Evolutionary conservation across 225 moss, liverwort and hornwort genomes (phyloP).

Genomic region (Bryoerythrophyllum caledonicum): DNA sequence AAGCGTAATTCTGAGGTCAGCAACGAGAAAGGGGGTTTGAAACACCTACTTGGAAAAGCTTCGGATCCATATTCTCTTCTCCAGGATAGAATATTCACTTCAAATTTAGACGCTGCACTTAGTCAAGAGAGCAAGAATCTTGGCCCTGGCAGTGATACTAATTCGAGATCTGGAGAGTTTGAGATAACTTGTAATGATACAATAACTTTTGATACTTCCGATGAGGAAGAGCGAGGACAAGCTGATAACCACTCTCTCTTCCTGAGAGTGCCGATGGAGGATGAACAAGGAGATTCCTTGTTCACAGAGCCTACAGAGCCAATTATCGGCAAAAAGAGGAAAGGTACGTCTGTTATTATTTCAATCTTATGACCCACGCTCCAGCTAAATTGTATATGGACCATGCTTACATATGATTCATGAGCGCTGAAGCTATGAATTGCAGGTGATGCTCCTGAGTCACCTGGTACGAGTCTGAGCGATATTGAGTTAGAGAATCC

Average conservation of each 20-base stretch:
- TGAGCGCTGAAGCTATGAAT: conserved; percentile 6
- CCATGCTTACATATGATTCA: background rate
- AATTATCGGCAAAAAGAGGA: conserved; percentile 36
- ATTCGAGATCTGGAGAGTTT: conserved; percentile 18
- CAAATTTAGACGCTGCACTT: conserved; percentile 21
- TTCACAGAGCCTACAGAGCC: conserved; percentile 25
- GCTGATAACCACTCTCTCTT: conserved; percentile 27
- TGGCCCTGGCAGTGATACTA: conserved; percentile 7
- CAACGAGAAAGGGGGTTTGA: conserved; percentile 31
- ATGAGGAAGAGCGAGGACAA: conserved; percentile 35
- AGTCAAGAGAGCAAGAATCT: conserved; percentile 12
- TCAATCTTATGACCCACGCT: conserved; percentile 8
- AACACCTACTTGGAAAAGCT: conserved; percentile 20
- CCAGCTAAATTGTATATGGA: conserved; percentile 11
- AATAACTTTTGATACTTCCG: conserved; percentile 12
- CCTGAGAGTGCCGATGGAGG: conserved; percentile 32
- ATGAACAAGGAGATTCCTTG: conserved; percentile 33
- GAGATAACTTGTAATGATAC: conserved; percentile 19
- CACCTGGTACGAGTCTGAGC: conserved; percentile 1
- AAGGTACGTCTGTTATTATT: conserved; percentile 25
- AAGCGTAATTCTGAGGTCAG: conserved; percentile 35
- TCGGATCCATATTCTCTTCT: conserved; percentile 28
- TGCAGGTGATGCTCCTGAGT: conserved; percentile 30
- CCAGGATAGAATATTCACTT: conserved; percentile 15
- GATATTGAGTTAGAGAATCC: conserved; percentile 25